Percentiles rank a stretch among this genome's conserved stretches.
Evolutionary conservation across 2,329 filamentous ascomycete species (phyloP).

Genomic region (Diaporthe vaccinii): DNA sequence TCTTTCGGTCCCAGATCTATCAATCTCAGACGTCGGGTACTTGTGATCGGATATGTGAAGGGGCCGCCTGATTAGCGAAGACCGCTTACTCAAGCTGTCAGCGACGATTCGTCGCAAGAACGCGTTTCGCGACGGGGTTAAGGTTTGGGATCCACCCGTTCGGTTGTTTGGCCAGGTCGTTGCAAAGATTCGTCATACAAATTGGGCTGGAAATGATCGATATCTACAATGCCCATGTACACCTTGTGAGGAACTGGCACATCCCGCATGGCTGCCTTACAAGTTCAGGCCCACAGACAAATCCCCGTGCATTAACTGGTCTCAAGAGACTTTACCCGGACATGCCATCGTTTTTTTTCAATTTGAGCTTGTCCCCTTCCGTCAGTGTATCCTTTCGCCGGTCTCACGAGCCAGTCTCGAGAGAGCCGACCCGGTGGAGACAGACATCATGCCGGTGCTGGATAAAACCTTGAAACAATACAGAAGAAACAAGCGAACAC

Average conservation of each 20-base stretch:
- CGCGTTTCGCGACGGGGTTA: background rate
- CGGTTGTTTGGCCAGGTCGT: background rate
- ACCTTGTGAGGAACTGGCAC: background rate
- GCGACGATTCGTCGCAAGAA: background rate
- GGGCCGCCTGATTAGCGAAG: background rate
- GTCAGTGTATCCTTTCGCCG: background rate
- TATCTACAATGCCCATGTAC: background rate
- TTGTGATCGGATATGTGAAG: slow-evolving; percentile 3
- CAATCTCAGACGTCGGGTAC: background rate
- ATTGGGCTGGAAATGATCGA: background rate
- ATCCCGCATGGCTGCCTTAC: background rate
- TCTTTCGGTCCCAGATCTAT: background rate
- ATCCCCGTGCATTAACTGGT: background rate
- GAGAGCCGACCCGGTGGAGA: background rate
- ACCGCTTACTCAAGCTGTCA: background rate
- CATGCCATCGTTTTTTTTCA: background rate
- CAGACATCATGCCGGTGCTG: slow-evolving; percentile 1
- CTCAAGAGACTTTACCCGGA: background rate
- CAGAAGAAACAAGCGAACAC: slow-evolving; percentile 14
- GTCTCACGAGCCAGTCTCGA: background rate
- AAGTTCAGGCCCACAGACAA: background rate
- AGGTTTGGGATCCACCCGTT: background rate
- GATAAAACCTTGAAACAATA: slow-evolving; percentile 1
- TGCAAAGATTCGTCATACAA: background rate
- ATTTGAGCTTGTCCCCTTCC: background rate